Conservation (phyloP, 805 yeast species). For the Isabelozyma gotoi region DNA sequence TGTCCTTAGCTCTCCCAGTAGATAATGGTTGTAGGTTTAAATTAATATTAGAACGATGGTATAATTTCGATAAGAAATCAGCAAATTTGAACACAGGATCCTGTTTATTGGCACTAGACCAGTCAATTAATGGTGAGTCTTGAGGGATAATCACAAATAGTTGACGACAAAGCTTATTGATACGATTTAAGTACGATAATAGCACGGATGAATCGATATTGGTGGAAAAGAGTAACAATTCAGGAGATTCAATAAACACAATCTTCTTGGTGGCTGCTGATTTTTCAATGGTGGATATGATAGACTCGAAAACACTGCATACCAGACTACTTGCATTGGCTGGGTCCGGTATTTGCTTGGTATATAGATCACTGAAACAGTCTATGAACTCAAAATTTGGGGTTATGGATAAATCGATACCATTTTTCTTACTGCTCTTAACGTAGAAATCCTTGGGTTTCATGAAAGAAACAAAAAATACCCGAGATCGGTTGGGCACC, state of each 20-base stretch:
- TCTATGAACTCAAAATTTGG: constrained; percentile 41
- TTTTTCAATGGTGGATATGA: constrained; percentile 9
- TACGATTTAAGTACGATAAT: constrained; percentile 26
- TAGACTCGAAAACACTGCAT: constrained; percentile 14
- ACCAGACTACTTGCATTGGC: constrained; percentile 13
- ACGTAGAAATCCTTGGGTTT: constrained; percentile 31
- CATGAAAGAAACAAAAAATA: constrained; percentile 35
- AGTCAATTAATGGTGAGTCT: constrained; percentile 35
- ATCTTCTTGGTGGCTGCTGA: constrained; percentile 13
- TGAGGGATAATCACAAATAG: constrained; percentile 37
- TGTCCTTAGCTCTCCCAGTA: constrained; percentile 81
- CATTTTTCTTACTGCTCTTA: constrained; percentile 38
- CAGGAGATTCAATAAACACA: constrained; percentile 48
- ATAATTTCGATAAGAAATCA: constrained; percentile 46
- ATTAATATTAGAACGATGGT: constrained; percentile 51
- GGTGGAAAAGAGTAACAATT: constrained; percentile 46
- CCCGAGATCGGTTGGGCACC: constrained; percentile 23
- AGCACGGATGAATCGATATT: constrained; percentile 33
- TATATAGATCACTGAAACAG: constrained; percentile 46
- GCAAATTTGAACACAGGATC: constrained; percentile 43
- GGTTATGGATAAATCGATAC: constrained; percentile 28
- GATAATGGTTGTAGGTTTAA: constrained; percentile 64
- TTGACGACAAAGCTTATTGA: constrained; percentile 32
- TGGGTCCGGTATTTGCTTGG: constrained; percentile 25
- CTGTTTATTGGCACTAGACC: constrained; percentile 14